Evolutionary conservation across 768 basidiomycete genomes (phyloP).

Genomic region (Boletus rubroflammeus): DNA sequence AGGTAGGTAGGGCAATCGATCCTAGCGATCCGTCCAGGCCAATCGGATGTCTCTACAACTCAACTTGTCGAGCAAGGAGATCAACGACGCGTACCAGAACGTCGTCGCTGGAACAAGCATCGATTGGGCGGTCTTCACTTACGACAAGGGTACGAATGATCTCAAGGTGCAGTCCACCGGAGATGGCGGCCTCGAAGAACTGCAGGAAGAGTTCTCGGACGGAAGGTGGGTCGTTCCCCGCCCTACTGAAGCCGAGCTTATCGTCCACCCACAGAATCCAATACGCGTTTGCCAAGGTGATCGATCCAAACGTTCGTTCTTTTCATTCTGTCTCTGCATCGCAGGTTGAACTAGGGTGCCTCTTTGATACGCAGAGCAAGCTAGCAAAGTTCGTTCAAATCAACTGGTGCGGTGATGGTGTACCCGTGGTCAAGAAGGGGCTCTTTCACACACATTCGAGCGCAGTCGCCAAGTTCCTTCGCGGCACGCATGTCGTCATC

Average conservation of each 20-base stretch:
- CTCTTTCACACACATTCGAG: slow-evolving; percentile 86
- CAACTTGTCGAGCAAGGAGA: slow-evolving; percentile 71
- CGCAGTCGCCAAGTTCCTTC: slow-evolving; percentile 75
- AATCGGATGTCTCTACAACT: slow-evolving; percentile 86
- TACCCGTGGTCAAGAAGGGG: slow-evolving; percentile 89
- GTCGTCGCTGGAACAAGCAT: slow-evolving; percentile 63
- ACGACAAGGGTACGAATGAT: slow-evolving; percentile 79
- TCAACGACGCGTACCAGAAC: slow-evolving; percentile 70
- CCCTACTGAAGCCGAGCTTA: neutral
- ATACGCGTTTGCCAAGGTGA: slow-evolving; percentile 85
- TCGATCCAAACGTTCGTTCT: slow-evolving; percentile 72
- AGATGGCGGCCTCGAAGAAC: slow-evolving; percentile 82
- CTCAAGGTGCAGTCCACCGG: slow-evolving; percentile 85
- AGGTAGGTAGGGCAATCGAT: neutral
- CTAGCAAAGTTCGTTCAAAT: slow-evolving; percentile 92
- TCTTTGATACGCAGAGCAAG: slow-evolving; percentile 49
- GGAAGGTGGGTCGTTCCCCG: slow-evolving; percentile 57
- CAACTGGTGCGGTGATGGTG: slow-evolving; percentile 97
- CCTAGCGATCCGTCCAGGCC: too few relatives aligned
- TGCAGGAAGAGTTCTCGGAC: slow-evolving; percentile 94
- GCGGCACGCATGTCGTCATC: slow-evolving; percentile 82
- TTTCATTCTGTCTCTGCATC: neutral
- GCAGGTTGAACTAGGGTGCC: neutral
- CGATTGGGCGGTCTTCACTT: slow-evolving; percentile 79
- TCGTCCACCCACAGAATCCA: slow-evolving; percentile 61